Conservation (phyloP, 139 green algal species). For the Raphidocelis subcapitata region DNA sequence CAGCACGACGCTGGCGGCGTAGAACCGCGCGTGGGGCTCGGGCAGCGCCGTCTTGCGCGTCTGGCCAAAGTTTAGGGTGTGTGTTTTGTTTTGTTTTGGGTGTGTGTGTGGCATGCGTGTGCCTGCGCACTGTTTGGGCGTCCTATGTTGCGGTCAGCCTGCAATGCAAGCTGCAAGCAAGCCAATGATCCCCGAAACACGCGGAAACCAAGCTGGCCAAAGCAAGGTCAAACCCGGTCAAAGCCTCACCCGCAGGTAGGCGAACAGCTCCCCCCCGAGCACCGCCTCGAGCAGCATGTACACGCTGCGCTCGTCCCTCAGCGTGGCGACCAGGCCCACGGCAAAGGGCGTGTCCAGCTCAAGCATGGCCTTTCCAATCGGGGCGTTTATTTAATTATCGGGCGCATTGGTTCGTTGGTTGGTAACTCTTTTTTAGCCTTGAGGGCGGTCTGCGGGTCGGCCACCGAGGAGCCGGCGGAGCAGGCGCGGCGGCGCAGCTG, state of each 20-base stretch:
- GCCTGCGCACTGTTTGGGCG: no score
- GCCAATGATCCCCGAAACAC: not conserved
- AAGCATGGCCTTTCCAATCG: constrained; percentile 67
- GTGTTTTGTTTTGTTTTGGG: no score
- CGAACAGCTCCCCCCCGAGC: constrained; percentile 94
- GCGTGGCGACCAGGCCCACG: constrained; percentile 71
- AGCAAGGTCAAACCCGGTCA: no score
- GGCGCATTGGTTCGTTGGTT: constrained; percentile 79
- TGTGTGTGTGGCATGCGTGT: no score
- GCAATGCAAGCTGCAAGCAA: no score
- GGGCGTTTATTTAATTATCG: no score
- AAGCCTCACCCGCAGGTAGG: constrained; percentile 80
- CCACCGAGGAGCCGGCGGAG: constrained; percentile 64
- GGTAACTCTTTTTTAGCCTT: no score
- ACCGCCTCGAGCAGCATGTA: constrained; percentile 93
- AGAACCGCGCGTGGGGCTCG: constrained; percentile 86
- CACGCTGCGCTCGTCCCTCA: constrained; percentile 53
- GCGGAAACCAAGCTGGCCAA: no score
- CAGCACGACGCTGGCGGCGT: constrained; percentile 78
- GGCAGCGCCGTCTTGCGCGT: constrained; percentile 51
- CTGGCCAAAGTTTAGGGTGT: constrained; percentile 27
- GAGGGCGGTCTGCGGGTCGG: constrained; percentile 70
- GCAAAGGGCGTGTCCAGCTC: constrained; percentile 83
- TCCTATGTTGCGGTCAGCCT: no score
- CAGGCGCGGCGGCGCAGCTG: no score